A percentile compares a stretch with the other conserved stretches of the same genome.
phyloP scores from a whole-genome alignment of 345 rosid genomes.

The Reutealis trisperma region DNA sequence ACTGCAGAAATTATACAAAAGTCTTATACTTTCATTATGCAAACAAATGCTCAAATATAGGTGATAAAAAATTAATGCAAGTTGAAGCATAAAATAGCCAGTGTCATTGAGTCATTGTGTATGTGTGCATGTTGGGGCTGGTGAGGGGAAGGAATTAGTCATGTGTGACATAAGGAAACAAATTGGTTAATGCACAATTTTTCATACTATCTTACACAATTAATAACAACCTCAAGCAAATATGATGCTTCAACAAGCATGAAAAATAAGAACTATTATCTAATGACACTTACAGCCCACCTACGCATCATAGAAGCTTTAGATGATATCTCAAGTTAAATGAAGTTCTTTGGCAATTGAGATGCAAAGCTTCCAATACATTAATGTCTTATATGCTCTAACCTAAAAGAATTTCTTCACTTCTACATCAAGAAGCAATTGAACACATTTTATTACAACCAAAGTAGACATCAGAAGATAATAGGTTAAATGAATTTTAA shows the following conservation, averaged over 20 bases:
- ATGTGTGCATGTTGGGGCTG: no score
- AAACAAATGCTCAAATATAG: no score
- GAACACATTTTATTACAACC: background rate
- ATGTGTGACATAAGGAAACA: background rate
- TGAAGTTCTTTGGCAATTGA: background rate
- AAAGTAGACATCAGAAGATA: background rate
- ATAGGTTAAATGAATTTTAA: no score
- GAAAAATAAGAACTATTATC: background rate
- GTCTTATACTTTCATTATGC: no score
- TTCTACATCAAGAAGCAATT: background rate
- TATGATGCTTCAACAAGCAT: background rate
- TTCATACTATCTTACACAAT: background rate
- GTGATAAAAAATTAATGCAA: background rate
- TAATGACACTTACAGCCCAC: background rate
- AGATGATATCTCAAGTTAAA: no score
- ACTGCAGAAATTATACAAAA: no score
- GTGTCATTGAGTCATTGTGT: no score
- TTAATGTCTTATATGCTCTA: background rate
- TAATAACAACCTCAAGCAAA: background rate
- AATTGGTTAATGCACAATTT: background rate
- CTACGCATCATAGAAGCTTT: background rate
- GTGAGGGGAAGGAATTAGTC: background rate
- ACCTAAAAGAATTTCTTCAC: background rate
- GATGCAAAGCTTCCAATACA: background rate
- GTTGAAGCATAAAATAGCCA: background rate